These are phyloP conservation scores for Penicillium maclennaniae DNA, from an alignment of 495 filamentous ascomycete species.

Conservation along the genomic window DNA sequence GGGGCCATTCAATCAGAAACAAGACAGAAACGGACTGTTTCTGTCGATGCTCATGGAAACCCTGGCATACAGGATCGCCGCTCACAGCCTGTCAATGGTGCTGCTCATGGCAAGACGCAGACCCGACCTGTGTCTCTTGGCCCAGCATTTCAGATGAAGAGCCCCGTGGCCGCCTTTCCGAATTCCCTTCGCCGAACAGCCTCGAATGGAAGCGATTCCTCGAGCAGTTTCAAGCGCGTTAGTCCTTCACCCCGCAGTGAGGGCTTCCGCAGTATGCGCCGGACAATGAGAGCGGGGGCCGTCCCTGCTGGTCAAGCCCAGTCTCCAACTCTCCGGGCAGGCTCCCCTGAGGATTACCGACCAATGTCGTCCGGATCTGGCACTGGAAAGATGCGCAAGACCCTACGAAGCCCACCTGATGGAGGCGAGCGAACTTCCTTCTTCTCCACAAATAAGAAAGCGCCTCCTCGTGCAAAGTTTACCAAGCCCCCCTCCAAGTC, in stretches of 20 bases:
- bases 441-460: conserved; percentile 45
- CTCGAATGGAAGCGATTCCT: conserved; percentile 57
- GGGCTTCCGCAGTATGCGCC: conserved; percentile 48
- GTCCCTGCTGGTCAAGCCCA: conserved; percentile 16
- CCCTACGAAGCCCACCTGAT: conserved; percentile 40
- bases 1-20: conserved; percentile 8
- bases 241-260: conserved; percentile 33
- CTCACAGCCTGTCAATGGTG: conserved; percentile 5
- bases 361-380: conserved; percentile 33
- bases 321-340: conserved; percentile 26
- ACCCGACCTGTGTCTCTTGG: conserved; percentile 29
- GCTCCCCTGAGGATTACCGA: conserved; percentile 28
- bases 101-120: conserved; percentile 7
- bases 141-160: conserved; percentile 16
- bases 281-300: conserved; percentile 48
- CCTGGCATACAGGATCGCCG: conserved; percentile 13
- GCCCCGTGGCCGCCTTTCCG: conserved; percentile 4
- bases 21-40: conserved; percentile 23
- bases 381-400: conserved; percentile 43
- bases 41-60: conserved; percentile 17
- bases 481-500: conserved; percentile 20
- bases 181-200: conserved; percentile 24
- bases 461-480: conserved; percentile 32
- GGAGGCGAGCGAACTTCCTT: conserved; percentile 40
- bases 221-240: conserved; percentile 57